A percentile compares a stretch with the other conserved stretches of the same genome.
Conservation (phyloP, 805 yeast genomes). For the Candida succiphila region DNA sequence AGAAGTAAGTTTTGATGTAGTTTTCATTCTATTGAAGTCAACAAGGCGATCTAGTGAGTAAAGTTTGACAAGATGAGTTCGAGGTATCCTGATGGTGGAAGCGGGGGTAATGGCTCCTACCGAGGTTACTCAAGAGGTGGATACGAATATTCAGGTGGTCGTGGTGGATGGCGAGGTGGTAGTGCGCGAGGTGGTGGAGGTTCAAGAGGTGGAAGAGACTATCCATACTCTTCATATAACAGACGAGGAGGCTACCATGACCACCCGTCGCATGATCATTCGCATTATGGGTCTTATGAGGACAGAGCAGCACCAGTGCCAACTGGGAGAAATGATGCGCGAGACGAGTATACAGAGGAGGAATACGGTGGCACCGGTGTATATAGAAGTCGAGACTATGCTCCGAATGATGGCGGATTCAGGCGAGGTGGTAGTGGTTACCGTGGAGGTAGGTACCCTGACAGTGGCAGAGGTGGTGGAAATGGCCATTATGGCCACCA, state of each 20-base stretch:
- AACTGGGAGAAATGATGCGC: background rate
- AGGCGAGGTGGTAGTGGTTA: background rate
- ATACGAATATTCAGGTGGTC: background rate
- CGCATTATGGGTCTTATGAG: background rate
- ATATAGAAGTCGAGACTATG: background rate
- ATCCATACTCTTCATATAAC: background rate
- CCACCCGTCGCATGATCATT: background rate
- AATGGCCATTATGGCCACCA: too few species aligned
- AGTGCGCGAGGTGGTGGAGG: conserved; percentile 1
- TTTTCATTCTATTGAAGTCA: too few species aligned
- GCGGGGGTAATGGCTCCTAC: conserved; percentile 1
- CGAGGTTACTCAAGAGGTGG: conserved; percentile 3
- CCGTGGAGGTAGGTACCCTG: too few species aligned
- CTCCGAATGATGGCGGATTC: background rate
- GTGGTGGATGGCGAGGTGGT: conserved; percentile 5
- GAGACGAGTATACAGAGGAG: background rate
- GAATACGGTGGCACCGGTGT: background rate
- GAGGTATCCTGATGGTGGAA: conserved; percentile 2
- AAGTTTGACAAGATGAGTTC: background rate
- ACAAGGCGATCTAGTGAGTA: too few species aligned
- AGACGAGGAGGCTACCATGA: background rate
- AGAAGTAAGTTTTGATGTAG: too few species aligned
- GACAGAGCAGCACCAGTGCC: background rate
- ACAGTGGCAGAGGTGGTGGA: too few species aligned
- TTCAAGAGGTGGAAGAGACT: background rate